phyloP scores from a whole-genome alignment of 2,329 filamentous ascomycete species.

The Penicillium janthinellum region DNA sequence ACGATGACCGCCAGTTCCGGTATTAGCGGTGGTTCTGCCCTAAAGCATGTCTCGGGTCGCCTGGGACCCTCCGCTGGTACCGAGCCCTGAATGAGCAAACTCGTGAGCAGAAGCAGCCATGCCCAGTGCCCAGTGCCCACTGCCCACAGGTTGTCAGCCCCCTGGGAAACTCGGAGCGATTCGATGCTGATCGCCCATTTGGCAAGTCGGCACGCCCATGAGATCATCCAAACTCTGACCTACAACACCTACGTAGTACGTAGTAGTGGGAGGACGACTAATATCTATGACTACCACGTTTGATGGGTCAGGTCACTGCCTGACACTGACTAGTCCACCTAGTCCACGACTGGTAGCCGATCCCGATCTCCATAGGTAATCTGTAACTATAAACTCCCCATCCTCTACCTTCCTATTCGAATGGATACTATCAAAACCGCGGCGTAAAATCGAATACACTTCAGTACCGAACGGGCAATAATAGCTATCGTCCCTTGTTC shows the following conservation, averaged over 20 bases:
- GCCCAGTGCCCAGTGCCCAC: too few relatives aligned
- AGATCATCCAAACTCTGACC: neutral
- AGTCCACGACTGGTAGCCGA: neutral
- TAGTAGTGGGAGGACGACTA: neutral
- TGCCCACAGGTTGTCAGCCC: neutral
- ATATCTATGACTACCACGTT: neutral
- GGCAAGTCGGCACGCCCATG: slow-evolving; percentile 14
- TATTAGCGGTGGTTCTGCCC: slow-evolving; percentile 4
- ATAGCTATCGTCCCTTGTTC: neutral
- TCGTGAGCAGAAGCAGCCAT: neutral
- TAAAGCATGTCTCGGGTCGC: slow-evolving; percentile 9
- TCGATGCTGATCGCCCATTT: slow-evolving; percentile 18
- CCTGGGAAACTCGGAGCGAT: slow-evolving; percentile 20
- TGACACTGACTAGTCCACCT: neutral
- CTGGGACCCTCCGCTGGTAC: slow-evolving; percentile 18
- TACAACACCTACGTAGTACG: neutral
- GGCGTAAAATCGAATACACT: neutral
- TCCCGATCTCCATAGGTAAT: neutral
- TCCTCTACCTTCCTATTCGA: neutral
- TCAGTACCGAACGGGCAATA: neutral
- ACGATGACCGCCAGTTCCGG: neutral
- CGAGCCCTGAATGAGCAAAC: slow-evolving; percentile 10
- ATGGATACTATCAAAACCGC: neutral
- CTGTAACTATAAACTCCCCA: neutral
- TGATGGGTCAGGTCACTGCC: neutral